A percentile compares a stretch with the other conserved stretches of the same genome.
These are phyloP conservation scores for Podospora bellae-mahoneyi DNA, from an alignment of 495 filamentous ascomycete species.

Conservation along the genomic window DNA sequence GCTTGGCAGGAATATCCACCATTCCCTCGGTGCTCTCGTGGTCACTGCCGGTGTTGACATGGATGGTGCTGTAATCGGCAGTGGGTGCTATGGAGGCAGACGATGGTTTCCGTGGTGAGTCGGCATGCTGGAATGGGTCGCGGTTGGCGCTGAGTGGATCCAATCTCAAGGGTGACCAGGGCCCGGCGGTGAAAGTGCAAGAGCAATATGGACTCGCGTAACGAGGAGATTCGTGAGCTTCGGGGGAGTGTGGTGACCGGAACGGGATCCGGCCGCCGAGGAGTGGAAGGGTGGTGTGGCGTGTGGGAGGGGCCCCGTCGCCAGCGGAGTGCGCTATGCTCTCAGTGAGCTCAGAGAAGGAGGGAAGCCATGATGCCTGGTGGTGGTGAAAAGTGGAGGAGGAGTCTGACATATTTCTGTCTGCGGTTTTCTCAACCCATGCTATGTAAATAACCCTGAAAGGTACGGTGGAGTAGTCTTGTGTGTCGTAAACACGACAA, in stretches of 20 bases:
- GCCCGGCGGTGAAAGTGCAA: not conserved
- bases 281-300: not conserved
- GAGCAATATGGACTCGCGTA: not conserved
- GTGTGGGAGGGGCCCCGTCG: not conserved
- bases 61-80: not conserved
- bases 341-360: slow-evolving; percentile 1
- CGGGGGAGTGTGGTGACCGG: not conserved
- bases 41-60: not conserved
- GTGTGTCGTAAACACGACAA: not conserved
- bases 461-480: not conserved
- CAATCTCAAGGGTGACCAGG: slow-evolving; percentile 1
- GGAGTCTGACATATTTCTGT: not conserved
- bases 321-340: not conserved
- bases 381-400: not conserved
- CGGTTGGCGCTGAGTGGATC: not conserved
- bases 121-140: not conserved
- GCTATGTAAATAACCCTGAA: not conserved
- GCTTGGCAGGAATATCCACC: not conserved
- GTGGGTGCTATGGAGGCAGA: not conserved
- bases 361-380: not conserved
- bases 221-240: not conserved
- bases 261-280: not conserved
- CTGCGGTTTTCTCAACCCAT: not conserved
- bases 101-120: not conserved
- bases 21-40: not conserved